A percentile compares a stretch with the other conserved stretches of the same genome.
These are phyloP conservation scores for Aspergillus wentii DNA, from an alignment of 495 filamentous ascomycete genomes.

Conservation along the genomic window DNA sequence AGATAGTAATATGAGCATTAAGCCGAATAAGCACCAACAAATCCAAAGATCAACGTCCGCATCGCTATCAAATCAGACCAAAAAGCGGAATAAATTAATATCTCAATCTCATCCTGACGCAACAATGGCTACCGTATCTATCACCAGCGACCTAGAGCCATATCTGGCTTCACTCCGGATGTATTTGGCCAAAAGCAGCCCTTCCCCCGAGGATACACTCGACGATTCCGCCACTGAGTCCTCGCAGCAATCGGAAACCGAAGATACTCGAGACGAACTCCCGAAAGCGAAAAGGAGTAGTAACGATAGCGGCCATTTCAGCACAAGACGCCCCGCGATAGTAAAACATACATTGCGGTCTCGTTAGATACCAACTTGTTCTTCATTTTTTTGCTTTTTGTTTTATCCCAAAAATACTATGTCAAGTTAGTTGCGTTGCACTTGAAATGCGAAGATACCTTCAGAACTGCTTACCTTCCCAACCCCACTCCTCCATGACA, in stretches of 20 bases:
- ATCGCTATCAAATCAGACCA: background rate
- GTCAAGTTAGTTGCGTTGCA: constrained; percentile 1
- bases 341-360: background rate
- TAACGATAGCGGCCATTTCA: constrained; percentile 1
- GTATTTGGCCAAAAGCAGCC: constrained; percentile 20
- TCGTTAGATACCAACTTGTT: constrained; percentile 2
- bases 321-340: background rate
- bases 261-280: background rate
- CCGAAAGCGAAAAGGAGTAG: background rate
- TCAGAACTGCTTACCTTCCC: constrained; percentile 58
- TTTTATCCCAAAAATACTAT: constrained; percentile 38
- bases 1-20: background rate
- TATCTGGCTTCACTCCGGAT: constrained; percentile 26
- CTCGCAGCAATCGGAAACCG: background rate
- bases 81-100: constrained; percentile 1
- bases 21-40: background rate
- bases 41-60: background rate
- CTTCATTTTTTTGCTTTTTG: background rate
- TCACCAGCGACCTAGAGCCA: constrained; percentile 25
- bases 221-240: background rate
- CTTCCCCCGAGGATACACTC: background rate
- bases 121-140: constrained; percentile 24
- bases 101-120: background rate
- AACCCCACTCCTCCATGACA: constrained; percentile 75
- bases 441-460: background rate